Percentiles rank a stretch among this genome's conserved stretches.
phyloP scores from a whole-genome alignment of 1,139 yeast genomes.

The Yamadazyma buinensis region DNA sequence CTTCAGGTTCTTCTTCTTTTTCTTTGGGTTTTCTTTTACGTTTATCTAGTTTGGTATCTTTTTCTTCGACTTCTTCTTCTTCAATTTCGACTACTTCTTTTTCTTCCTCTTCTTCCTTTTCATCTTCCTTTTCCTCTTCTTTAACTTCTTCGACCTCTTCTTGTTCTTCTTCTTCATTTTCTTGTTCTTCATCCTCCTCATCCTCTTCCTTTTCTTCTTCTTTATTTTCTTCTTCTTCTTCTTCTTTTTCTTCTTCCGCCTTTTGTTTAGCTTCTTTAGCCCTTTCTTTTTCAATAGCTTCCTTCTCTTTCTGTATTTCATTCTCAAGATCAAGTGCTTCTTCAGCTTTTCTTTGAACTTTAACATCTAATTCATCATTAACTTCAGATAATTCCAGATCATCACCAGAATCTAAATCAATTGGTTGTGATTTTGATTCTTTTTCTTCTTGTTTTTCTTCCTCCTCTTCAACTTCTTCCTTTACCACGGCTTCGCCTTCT shows the following conservation, averaged over 20 bases:
- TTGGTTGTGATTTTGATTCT: slow-evolving; percentile 1
- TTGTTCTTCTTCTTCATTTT: slow-evolving; percentile 2
- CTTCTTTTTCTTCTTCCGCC: slow-evolving; percentile 2
- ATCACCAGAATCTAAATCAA: slow-evolving; percentile 5
- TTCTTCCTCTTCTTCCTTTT: slow-evolving; percentile 2
- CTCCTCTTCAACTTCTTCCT: slow-evolving; percentile 2
- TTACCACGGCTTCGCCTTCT: slow-evolving; percentile 1
- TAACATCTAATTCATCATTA: too few species aligned
- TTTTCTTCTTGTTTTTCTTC: neutral
- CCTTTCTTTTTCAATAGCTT: neutral
- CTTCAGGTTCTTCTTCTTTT: slow-evolving; percentile 1
- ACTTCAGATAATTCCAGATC: slow-evolving; percentile 1
- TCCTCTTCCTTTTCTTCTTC: slow-evolving; percentile 1
- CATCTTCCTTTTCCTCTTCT: slow-evolving; percentile 1
- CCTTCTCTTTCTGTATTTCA: neutral
- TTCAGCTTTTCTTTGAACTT: slow-evolving; percentile 1
- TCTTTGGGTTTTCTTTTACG: slow-evolving; percentile 5
- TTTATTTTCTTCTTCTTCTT: neutral
- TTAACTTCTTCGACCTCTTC: slow-evolving; percentile 1
- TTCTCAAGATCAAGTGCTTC: neutral
- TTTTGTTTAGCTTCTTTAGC: neutral
- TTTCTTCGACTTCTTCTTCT: slow-evolving; percentile 1
- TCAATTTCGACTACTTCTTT: slow-evolving; percentile 2
- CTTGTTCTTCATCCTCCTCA: slow-evolving; percentile 3
- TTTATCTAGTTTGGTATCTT: slow-evolving; percentile 2